Base-by-base conservation (phyloP, 306 rosid species). In the Nissolia schottii region DNA sequence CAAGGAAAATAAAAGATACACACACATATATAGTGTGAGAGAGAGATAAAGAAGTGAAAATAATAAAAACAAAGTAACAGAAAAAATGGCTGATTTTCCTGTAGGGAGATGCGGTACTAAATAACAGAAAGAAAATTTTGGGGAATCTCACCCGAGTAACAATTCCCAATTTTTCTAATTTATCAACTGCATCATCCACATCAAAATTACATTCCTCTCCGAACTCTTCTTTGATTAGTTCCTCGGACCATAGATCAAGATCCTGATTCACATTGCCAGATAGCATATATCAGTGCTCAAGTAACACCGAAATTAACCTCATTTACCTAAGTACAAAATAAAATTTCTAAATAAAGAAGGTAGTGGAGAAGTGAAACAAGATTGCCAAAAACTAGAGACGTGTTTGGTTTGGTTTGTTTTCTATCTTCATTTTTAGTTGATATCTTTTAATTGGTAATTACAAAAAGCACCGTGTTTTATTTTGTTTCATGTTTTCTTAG, bases 141-240 rank as follows among this genome's bases (percentile, higher is more conserved):
- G 16, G 69, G 43, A 60, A 71, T 78, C 97, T 86, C 62, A 94
- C 98, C 96, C 95, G 87, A 48, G 81, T 70, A 59, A 94, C 85
- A 43, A 94, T 87, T 54, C 98, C 98, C 84, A 94, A 48, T 67
- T 86, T 91, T 85, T 91, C 97, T 71, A 94, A 83, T 85, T 87
- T 91, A 6, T 82, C 63, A 67, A 94, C 84, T 0, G 97, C 98
- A 82, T 94, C 98, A 78, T 91, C 97, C 87, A 91, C 98, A 28
- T 94, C 98, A 68, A 94, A 94, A 75, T 94, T 81, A 61, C 97
- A 87, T 28, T 74, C 67, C 72, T 79, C 95, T 5, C 82, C 77
- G 37, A 94, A 94, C 80, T 89, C 96, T 64, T 94, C 97, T 84
- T 86, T 86, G 71, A 94, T 85, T 54, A 94, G 85, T 60, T 94